phyloP scores from a whole-genome alignment of 2,329 filamentous ascomycete genomes.

The Hypoxylon sp. region DNA sequence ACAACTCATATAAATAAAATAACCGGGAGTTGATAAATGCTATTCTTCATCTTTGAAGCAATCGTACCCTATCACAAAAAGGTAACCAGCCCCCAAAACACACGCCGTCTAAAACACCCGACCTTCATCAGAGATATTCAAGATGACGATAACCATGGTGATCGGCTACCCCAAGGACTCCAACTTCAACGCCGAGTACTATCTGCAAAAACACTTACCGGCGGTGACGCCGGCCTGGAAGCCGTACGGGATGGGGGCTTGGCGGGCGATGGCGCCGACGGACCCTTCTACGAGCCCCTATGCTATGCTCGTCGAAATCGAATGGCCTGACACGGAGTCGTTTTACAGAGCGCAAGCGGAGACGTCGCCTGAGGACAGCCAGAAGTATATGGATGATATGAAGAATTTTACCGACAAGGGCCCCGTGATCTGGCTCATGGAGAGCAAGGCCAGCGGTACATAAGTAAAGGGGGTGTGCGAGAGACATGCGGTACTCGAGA shows the following conservation, averaged over 20 bases:
- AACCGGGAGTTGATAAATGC: not conserved
- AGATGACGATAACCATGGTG: slow-evolving; percentile 37
- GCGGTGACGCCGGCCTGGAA: slow-evolving; percentile 30
- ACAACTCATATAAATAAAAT: slow-evolving; percentile 1
- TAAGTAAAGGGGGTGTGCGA: not conserved
- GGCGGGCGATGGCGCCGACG: slow-evolving; percentile 27
- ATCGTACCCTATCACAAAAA: not conserved
- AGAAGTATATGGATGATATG: slow-evolving; percentile 33
- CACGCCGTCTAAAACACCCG: not conserved
- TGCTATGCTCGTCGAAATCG: slow-evolving; percentile 32
- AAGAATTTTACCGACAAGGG: slow-evolving; percentile 39
- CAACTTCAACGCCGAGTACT: slow-evolving; percentile 38
- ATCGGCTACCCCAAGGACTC: slow-evolving; percentile 36
- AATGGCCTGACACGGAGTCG: slow-evolving; percentile 36
- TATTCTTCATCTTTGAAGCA: not conserved
- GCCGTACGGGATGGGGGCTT: slow-evolving; percentile 27
- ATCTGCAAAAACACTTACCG: slow-evolving; percentile 34
- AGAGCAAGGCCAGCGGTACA: slow-evolving; percentile 23
- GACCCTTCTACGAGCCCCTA: slow-evolving; percentile 26
- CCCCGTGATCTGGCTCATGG: slow-evolving; percentile 41
- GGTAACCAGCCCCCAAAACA: not conserved
- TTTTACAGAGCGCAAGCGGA: slow-evolving; percentile 26
- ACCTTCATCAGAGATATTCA: not conserved
- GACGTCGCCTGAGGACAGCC: slow-evolving; percentile 23
- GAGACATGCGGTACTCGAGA: not conserved